Evolutionary conservation across 805 yeast species (phyloP), one percentile per base, ranked within the genome.

Genomic region (Zygoascus flipseniorum): DNA sequence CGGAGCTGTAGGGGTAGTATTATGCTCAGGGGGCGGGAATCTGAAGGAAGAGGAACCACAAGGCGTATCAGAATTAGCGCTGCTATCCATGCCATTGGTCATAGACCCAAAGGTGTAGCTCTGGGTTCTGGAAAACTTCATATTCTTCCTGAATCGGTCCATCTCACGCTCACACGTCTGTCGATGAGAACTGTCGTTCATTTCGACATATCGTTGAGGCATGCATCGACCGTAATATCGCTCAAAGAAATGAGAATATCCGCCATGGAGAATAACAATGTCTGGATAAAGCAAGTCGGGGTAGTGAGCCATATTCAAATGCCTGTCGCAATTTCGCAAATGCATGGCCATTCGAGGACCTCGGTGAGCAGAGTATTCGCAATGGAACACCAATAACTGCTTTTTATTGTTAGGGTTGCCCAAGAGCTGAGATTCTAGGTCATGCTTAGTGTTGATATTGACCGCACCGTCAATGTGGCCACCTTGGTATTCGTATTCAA

Each of bases 321-420:
- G 77, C 57, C 99, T 78, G 70, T 93, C 99, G 60, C 86, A 78
- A 55, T 83, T 83, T 56, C 99, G 75, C 53, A 93, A 75, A 66
- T 89, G 89, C 52, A 82, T 74, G 0, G 98, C 98, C 85, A 93
- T 81, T 48, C 85, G 72, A 4, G 99, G 99, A n/a, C 98, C 96
- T 55, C 99, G 76, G 65, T 85, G 88, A 5, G 95, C 81, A 41
- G 95, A 85, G 67, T 89, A 92, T 69, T 93, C 99, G 70, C 99
- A 93, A 69, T 93, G 97, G 73, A 93, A 92, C 10, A 93, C 76
- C 6, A 92, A 67, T 52, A 93, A 71, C 19, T 74, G 74, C 18
- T 72, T 75, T 11, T 59, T 59, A 8, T 18, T 42, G 5, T 43
- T 23, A 19, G 26, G 11, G 65, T 71, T 52, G 16, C 60, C 60